Evolutionary conservation across 352 stramenopile species (phyloP), one percentile per base, ranked within the genome.

Genomic region (Blastocystis sp.): DNA sequence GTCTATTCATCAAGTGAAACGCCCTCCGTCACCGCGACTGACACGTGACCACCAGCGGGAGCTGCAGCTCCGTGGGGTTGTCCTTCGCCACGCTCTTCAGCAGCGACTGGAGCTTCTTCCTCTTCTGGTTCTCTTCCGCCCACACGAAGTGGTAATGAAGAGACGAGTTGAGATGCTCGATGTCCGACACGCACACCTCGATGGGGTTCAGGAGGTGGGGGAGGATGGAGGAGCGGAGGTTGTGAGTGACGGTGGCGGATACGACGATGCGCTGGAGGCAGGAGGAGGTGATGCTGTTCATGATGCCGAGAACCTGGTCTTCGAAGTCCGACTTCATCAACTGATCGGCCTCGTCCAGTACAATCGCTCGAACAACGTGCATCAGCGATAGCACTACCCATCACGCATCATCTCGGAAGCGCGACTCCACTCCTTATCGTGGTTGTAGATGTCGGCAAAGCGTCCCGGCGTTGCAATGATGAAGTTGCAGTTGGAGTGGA

Each of bases 291-390:
- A 67, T 29, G 31, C 29, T 12, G 24, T 29, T 21, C 2, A 85
- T 21, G 0, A 69, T n/a, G 4, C 51, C 13, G 21, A 50, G 24
- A 3, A 39, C 55, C 26, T 85, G 74, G 9, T 85, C 74, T 45
- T 67, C 13, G 45, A 85, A 85, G 33, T 85, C 74, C 2, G 74
- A 85, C n/a, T 85, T 85, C 9, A 67, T 59, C 74, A 85, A 41
- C 55, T 85, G 74, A 63, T 85, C 74, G 0, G 74, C 74, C 66
- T 85, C 74, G 70, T 85, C 74, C 24, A 85, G 29, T 21, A 85
- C 74, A 2, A 85, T 29, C 12, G 50, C 29, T 6, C 74, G 74
- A 3, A 85, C 55, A 45, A 39, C 50, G 31, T 37, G 35, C 3
- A 62, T 67, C 12, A 67, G 37, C 41, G 31, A 67, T 55, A 6